Base-by-base conservation (phyloP, 192 early-diverging fungal genomes). In the Entomortierella lignicola region DNA sequence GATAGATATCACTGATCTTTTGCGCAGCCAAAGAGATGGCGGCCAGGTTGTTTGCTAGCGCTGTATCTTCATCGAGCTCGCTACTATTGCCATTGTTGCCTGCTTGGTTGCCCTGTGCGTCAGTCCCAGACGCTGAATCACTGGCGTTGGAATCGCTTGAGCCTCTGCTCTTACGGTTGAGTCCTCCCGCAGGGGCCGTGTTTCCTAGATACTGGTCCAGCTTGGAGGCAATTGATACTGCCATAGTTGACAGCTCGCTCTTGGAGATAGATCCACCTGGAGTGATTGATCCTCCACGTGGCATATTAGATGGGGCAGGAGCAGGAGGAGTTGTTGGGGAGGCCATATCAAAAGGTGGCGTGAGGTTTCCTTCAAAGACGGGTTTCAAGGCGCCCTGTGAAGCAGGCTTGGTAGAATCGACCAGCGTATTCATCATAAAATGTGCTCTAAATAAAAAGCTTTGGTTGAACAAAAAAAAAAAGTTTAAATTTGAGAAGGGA, bases 1-100 rank as follows among this genome's bases (percentile, higher is more conserved):
- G 56, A 21, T 70, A 79, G 52, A 79, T 79, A 44, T 79, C 75
- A 32, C 66, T 79, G 52, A 79, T 79, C 68, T 79, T 79, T 79
- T 79, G 75, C 1, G 75, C 62, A 12, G 75, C 75, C 32, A 68
- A 23, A 11, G 75, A 79, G 32, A 79, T 79, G 17, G 75, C 75
- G 0, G 75, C 75, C n/a, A 79, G 23, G 57, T 79, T 79, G 55
- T 79, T 79, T 41, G 75, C 75, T 21, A 79, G 48, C 2, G 57
- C 43, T 4, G 50, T 52, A 34, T 79, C 75, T 18, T 79, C 75
- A 32, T 79, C 75, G 2, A 70, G 17, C 5, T 66, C 66, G 27
- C 63, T 68, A 21, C 44, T 69, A 55, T 43, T 59, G 55, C 65
- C 47, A 29, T 39, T 55, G 26, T 20, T 34, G 37, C 37, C 50